These are phyloP conservation scores for Saturnispora galanensis DNA, from an alignment of 805 yeast species.

Conservation along the genomic window DNA sequence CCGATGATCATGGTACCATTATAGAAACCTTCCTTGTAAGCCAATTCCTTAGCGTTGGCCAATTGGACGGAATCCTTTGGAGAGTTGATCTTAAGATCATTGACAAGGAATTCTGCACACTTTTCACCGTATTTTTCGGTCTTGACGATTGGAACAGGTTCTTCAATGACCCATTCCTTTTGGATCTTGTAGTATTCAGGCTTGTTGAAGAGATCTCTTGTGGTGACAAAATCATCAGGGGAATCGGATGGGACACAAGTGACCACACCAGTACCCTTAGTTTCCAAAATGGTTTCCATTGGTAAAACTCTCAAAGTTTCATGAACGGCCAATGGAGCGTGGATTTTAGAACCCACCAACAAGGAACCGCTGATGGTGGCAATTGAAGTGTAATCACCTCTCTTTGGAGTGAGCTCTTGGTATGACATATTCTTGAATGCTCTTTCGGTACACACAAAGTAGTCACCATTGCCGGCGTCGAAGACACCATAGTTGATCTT, in stretches of 20 bases:
- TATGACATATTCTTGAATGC: constrained; percentile 96
- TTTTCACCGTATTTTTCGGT: constrained; percentile 83
- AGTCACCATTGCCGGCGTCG: constrained; percentile 68
- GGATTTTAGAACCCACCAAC: constrained; percentile 77
- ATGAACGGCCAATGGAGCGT: constrained; percentile 71
- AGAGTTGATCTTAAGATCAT: constrained; percentile 83
- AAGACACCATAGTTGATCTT: constrained; percentile 86
- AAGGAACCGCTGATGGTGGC: constrained; percentile 55
- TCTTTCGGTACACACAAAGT: constrained; percentile 82
- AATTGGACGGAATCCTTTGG: constrained; percentile 85
- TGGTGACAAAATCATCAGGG: constrained; percentile 91
- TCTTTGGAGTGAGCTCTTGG: constrained; percentile 83
- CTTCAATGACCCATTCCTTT: constrained; percentile 74
- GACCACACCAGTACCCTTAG: constrained; percentile 98
- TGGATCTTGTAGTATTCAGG: constrained; percentile 84
- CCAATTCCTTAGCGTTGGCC: constrained; percentile 86
- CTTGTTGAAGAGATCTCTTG: constrained; percentile 73
- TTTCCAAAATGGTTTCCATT: constrained; percentile 92
- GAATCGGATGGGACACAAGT: constrained; percentile 99
- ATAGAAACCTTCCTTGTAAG: constrained; percentile 95
- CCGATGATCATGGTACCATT: constrained; percentile 78
- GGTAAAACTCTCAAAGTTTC: constrained; percentile 76
- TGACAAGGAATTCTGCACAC: constrained; percentile 76
- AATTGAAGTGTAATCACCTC: constrained; percentile 66
- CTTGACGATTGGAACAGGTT: constrained; percentile 60